Conservation (phyloP, 2,329 filamentous ascomycete genomes). For the Dryadomyces quercus-mongolicae region DNA sequence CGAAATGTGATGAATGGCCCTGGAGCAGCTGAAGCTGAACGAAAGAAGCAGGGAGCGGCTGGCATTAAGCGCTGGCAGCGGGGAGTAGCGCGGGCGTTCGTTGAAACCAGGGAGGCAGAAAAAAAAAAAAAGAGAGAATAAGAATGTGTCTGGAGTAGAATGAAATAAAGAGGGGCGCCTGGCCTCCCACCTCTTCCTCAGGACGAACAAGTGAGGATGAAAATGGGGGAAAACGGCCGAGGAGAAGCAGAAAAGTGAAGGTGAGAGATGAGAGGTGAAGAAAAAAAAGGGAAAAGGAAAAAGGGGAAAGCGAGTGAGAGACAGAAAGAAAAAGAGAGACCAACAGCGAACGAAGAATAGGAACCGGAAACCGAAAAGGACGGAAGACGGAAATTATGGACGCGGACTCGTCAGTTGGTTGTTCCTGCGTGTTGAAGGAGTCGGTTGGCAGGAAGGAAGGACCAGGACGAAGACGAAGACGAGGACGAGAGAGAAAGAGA, state of each 20-base stretch:
- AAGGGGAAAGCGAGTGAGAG: not conserved
- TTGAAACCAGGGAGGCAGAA: not conserved
- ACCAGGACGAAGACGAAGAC: not conserved
- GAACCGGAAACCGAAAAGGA: not conserved
- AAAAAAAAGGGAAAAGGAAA: not conserved
- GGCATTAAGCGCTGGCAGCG: not conserved
- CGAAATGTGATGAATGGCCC: not conserved
- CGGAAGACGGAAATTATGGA: not conserved
- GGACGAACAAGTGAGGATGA: not conserved
- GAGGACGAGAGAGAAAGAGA: not conserved
- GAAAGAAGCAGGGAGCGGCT: not conserved
- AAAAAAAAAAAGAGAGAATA: not conserved
- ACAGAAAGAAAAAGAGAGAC: not conserved
- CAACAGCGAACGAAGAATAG: not conserved
- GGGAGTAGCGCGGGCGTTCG: not conserved
- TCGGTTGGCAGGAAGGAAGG: not conserved
- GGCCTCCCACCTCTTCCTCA: not conserved
- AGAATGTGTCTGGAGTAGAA: not conserved
- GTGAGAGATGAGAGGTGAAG: not conserved
- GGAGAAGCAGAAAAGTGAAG: not conserved
- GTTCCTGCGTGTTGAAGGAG: not conserved
- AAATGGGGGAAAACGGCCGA: not conserved
- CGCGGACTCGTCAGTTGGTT: not conserved
- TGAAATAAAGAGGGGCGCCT: not conserved
- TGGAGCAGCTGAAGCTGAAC: constrained; percentile 2